Base-by-base conservation (phyloP, 805 yeast genomes). In the Lipomyces sp. region DNA sequence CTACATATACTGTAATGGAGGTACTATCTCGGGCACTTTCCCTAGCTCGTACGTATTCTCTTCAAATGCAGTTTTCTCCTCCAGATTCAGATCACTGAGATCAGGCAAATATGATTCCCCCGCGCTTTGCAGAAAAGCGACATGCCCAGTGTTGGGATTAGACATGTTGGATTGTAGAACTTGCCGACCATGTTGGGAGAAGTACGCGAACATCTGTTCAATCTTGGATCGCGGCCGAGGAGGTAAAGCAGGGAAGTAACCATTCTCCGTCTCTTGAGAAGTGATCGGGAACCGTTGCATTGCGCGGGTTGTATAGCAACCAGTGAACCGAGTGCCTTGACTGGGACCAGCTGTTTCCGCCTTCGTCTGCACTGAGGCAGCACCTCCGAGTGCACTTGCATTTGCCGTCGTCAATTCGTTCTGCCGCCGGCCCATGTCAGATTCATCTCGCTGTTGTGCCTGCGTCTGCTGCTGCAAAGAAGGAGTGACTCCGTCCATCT, bases 1-100 rank as follows among this genome's bases (percentile, higher is more conserved):
- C 64, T 60, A 79, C 65, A 83, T 79, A 51, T 83, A 74, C 62
- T 80, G 81, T 8, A 81, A 53, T 1, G 95, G 92, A 4, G 96
- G 95, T 2, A 92, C 86, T 4, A 85, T 72, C 65, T 89, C 94
- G 0, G 96, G 96, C 1, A 90, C 85, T 33, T 77, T 76, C 0
- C 93, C 94, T 39, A 89, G 72, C n/a, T 76, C 73, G 70, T 90
- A 90, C 3, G 66, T 62, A 0, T 73, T 70, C 0, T 84, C 80
- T 67, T 80, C 63, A 53, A 70, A 72, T 37, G 71, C 69, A 5
- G 30, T 34, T 18, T 59, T 48, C 62, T 67, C 69, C 5, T 50
- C 62, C 29, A 18, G 15, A 13, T 67, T 63, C 39, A 68, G 50
- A 50, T 66, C 69, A n/a, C 32, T 29, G 34, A 50, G 53, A 15